phyloP scores from a whole-genome alignment of 1,284 basidiomycete species.

The Leccinum colubrinum region DNA sequence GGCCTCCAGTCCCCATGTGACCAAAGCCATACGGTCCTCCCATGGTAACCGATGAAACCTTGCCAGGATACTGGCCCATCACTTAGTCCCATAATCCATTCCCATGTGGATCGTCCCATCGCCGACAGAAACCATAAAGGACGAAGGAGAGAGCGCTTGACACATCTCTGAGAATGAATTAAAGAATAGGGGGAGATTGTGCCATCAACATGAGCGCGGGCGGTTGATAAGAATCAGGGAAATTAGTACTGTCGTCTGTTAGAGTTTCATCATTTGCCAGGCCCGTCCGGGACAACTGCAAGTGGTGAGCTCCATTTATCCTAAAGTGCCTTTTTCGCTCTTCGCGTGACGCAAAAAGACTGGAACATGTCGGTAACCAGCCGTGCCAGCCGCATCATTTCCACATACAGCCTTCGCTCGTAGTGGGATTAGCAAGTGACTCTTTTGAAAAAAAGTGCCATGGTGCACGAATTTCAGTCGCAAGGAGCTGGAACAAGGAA shows the following conservation, averaged over 20 bases:
- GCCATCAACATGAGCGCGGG: neutral
- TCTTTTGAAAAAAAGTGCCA: neutral
- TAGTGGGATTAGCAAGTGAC: neutral
- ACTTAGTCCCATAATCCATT: neutral
- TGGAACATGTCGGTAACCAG: neutral
- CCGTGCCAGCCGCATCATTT: neutral
- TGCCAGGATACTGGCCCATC: neutral
- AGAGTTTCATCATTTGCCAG: neutral
- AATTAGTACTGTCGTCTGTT: neutral
- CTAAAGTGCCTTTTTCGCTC: neutral
- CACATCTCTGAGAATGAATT: neutral
- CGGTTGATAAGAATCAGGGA: neutral
- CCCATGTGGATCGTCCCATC: neutral
- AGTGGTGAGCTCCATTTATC: neutral
- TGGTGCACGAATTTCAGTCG: neutral
- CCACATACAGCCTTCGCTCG: too few species aligned
- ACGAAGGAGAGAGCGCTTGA: neutral
- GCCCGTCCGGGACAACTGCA: neutral
- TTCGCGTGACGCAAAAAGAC: neutral
- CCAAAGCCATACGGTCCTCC: neutral
- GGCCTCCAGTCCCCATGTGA: neutral
- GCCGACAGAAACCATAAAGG: neutral
- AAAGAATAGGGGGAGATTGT: neutral
- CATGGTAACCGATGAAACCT: neutral
- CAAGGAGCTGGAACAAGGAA: neutral